phyloP scores from a whole-genome alignment of 73 alveolate species.

The Durusdinium trenchii region DNA sequence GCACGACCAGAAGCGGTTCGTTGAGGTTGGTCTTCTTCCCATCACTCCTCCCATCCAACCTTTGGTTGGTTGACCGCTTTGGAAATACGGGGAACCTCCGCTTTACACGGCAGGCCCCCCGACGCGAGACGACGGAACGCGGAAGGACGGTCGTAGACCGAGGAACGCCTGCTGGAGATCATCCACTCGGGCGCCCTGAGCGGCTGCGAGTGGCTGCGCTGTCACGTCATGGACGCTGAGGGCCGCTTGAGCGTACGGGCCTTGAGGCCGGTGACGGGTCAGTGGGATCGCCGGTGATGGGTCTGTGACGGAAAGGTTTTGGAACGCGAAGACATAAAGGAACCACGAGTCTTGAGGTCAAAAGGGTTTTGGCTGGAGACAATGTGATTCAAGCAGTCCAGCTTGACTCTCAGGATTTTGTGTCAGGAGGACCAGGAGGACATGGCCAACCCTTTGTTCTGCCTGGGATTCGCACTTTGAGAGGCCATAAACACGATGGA shows the following conservation, averaged over 20 bases:
- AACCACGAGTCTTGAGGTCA: too few species aligned
- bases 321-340: too few species aligned
- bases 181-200: constrained; percentile 70
- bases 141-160: not conserved
- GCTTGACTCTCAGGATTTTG: too few species aligned
- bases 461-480: too few species aligned
- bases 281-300: not conserved
- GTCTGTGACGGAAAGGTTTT: too few species aligned
- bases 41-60: not conserved
- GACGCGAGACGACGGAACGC: not conserved
- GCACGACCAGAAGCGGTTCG: not conserved
- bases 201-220: constrained; percentile 93
- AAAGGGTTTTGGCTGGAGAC: too few species aligned
- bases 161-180: constrained; percentile 87
- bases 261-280: constrained; percentile 17
- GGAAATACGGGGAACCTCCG: too few species aligned
- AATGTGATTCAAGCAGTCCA: too few species aligned
- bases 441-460: too few species aligned
- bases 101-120: too few species aligned
- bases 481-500: too few species aligned
- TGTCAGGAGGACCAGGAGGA: too few species aligned
- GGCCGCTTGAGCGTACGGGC: constrained; percentile 79
- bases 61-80: not conserved
- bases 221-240: constrained; percentile 91
- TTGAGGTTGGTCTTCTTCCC: not conserved